Evolutionary conservation across 1,284 basidiomycete species (phyloP).

Genomic region (Wolfiporia cocos): DNA sequence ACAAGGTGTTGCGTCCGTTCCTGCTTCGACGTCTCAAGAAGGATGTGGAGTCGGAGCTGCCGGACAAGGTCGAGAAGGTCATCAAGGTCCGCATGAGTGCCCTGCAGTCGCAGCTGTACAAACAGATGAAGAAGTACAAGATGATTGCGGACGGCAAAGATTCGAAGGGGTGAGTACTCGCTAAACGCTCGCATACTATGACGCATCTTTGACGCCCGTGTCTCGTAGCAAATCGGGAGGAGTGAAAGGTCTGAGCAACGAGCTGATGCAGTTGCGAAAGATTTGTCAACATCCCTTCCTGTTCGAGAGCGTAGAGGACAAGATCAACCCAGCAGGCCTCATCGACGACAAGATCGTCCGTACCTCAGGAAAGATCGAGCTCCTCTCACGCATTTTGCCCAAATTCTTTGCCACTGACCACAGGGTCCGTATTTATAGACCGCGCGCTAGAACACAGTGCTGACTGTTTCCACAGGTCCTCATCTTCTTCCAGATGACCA

Average conservation of each 20-base stretch:
- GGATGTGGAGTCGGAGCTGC: slow-evolving; percentile 96
- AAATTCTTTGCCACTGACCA: slow-evolving; percentile 93
- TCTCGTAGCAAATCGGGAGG: slow-evolving; percentile 58
- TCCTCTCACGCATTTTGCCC: slow-evolving; percentile 90
- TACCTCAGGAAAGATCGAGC: slow-evolving; percentile 91
- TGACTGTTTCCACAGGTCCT: slow-evolving; percentile 55
- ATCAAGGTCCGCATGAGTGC: slow-evolving; percentile 98
- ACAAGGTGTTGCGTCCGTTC: slow-evolving; percentile 98
- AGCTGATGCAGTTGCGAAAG: slow-evolving; percentile 98
- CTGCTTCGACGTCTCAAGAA: slow-evolving; percentile 95
- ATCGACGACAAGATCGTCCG: slow-evolving; percentile 87
- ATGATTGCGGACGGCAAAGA: slow-evolving; percentile 90
- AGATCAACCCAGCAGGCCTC: slow-evolving; percentile 77
- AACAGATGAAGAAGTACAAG: slow-evolving; percentile 97
- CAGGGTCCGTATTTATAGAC: slow-evolving; percentile 49
- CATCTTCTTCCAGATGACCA: slow-evolving; percentile 99
- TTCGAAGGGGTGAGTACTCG: slow-evolving; percentile 53
- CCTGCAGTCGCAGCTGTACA: slow-evolving; percentile 92
- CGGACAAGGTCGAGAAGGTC: slow-evolving; percentile 99
- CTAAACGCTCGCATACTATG: slow-evolving; percentile 5
- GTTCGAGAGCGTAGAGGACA: slow-evolving; percentile 93
- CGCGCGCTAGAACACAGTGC: neutral
- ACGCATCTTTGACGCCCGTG: neutral
- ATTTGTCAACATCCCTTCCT: slow-evolving; percentile 98
- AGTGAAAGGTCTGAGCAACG: slow-evolving; percentile 90